These are phyloP conservation scores for Nitzschia sp. DNA, from an alignment of 108 stramenopile genomes.

Conservation along the genomic window DNA sequence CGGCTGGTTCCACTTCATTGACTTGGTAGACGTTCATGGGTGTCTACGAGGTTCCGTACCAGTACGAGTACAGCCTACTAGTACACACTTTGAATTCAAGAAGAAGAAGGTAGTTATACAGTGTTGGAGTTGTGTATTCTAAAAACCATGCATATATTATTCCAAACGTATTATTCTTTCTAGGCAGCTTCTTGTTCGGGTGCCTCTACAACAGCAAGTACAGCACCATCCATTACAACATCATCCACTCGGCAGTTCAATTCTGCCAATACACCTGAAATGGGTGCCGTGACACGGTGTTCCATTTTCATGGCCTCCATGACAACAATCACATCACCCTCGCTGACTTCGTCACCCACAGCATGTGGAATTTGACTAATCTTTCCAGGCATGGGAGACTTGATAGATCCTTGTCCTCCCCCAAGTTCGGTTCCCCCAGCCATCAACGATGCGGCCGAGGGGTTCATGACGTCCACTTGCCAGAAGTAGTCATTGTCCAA, in stretches of 20 bases:
- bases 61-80: too few species aligned
- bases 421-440: background rate
- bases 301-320: constrained; percentile 97
- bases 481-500: constrained; percentile 27
- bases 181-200: too few species aligned
- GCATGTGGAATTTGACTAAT: constrained; percentile 51
- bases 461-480: constrained; percentile 28
- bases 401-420: constrained; percentile 37
- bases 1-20: too few species aligned
- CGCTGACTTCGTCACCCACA: constrained; percentile 61
- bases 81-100: too few species aligned
- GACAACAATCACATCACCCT: constrained; percentile 71
- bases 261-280: constrained; percentile 48
- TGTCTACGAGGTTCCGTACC: too few species aligned
- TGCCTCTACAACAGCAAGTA: constrained; percentile 47
- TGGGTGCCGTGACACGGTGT: constrained; percentile 60
- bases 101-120: too few species aligned
- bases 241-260: constrained; percentile 47
- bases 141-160: too few species aligned
- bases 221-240: constrained; percentile 60
- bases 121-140: too few species aligned
- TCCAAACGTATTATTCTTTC: too few species aligned
- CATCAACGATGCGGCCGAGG: constrained; percentile 3
- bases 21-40: too few species aligned
- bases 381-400: constrained; percentile 89